Conservation (phyloP, 2,329 filamentous ascomycete species). For the Cercospora nicotianae region DNA sequence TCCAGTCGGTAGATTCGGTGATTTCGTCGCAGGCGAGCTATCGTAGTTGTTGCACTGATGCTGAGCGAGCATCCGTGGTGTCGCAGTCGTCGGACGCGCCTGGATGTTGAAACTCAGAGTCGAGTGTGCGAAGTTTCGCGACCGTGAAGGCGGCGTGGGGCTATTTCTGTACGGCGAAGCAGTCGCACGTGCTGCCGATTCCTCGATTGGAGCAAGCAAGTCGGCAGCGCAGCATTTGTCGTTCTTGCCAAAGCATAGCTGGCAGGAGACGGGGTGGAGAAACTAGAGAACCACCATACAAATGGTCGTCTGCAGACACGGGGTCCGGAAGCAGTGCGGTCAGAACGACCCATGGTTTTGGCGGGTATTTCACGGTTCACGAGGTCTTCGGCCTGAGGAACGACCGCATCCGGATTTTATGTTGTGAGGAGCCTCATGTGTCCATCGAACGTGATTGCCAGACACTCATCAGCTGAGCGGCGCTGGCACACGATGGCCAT, state of each 20-base stretch:
- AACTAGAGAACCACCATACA: background rate
- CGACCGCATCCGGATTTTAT: slow-evolving; percentile 5
- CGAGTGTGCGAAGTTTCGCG: background rate
- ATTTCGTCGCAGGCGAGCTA: background rate
- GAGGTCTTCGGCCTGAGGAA: background rate
- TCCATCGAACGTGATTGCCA: background rate
- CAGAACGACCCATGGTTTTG: background rate
- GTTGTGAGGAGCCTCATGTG: background rate
- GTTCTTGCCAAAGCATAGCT: background rate
- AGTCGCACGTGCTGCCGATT: background rate
- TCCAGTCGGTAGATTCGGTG: background rate
- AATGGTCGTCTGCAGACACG: background rate
- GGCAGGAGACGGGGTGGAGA: background rate
- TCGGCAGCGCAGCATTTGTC: background rate
- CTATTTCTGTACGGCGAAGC: background rate
- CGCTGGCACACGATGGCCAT: background rate
- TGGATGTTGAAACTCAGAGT: background rate
- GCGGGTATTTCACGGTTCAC: background rate
- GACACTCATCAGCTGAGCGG: background rate
- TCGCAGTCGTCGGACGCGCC: background rate
- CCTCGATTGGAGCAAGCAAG: background rate
- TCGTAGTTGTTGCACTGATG: background rate
- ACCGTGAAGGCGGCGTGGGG: background rate
- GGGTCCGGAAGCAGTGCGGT: background rate
- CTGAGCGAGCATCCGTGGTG: background rate